Evolutionary conservation across 75 land plant species (phyloP), one percentile per base, ranked within the genome.

Genomic region (Picea glauca): DNA sequence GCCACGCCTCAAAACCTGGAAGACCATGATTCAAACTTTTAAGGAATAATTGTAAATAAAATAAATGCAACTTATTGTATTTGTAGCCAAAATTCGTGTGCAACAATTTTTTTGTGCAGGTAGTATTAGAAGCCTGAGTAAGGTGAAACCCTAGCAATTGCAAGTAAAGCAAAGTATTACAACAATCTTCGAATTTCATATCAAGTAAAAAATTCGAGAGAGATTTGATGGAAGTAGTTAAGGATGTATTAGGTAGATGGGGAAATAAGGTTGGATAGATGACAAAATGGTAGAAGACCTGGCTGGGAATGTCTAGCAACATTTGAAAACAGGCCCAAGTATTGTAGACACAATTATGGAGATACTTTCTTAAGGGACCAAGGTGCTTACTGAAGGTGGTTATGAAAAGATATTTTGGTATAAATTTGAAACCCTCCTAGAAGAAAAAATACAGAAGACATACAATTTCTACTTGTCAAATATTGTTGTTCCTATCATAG

Each of bases 231-330:
- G 85, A 82, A 11, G 61, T 72, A 20, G 88, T 94, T 58, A 62
- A 75, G 43, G 84, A 80, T 60, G 84, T 77, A 73, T 73, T 92
- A 0, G 88, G 85, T 35, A 85, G 83, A 78, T 92, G 92, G 94
- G 89, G 90, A 23, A 87, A 82, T 80, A 89, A 82, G 70, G 87
- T 89, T 9, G 86, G 85, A 11, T 89, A 89, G 58, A 81, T 87
- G 3, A 68, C 93, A 6, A 89, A 83, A 82, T 78, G 57, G 91
- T 91, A 8, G 94, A 92, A 74, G 90, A 82, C 75, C 76, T 88
- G 7, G 89, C 94, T 66, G 89, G 91, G 38, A 94, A 94, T 80
- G 89, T 90, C 7, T 94, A 94, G 97, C 91, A 88, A 76, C 97
- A 94, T 75, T 82, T 90, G 86, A 93, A 87, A 90, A 90, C 92